Evolutionary conservation across 2,329 filamentous ascomycete genomes (phyloP).

Genomic region (Fusarium denticulatum): DNA sequence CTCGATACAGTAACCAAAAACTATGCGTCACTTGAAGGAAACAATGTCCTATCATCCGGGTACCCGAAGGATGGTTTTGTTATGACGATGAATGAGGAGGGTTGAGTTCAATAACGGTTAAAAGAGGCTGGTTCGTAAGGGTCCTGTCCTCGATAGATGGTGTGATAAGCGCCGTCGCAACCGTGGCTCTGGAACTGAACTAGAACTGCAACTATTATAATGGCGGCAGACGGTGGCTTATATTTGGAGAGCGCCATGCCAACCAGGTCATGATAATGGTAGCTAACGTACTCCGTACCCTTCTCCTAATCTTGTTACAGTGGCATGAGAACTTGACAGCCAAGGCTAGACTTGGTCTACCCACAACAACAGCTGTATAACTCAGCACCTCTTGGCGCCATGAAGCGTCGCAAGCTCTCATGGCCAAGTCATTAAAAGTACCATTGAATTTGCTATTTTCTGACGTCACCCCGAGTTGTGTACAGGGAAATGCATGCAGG

Average conservation of each 20-base stretch:
- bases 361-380: conserved; percentile 29
- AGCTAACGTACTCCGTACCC: no score
- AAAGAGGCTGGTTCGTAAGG: conserved; percentile 31
- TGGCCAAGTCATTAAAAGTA: conserved; percentile 17
- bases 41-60: neutral
- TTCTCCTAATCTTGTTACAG: conserved; percentile 9
- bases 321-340: neutral
- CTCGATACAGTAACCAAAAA: neutral
- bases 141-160: conserved; percentile 7
- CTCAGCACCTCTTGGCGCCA: conserved; percentile 26
- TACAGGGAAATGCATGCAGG: conserved; percentile 10
- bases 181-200: conserved; percentile 6
- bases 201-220: conserved; percentile 5
- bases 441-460: conserved; percentile 9
- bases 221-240: conserved; percentile 30
- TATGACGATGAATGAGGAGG: conserved; percentile 4
- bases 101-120: conserved; percentile 7
- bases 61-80: neutral
- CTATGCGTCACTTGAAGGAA: conserved; percentile 3
- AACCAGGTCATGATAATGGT: neutral
- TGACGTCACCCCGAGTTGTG: conserved; percentile 37
- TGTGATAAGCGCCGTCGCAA: conserved; percentile 38
- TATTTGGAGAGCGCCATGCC: conserved; percentile 25
- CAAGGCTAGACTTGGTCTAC: conserved; percentile 16
- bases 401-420: conserved; percentile 36